Conservation (phyloP, 768 basidiomycete genomes). For the Tephrocybe sp. region DNA sequence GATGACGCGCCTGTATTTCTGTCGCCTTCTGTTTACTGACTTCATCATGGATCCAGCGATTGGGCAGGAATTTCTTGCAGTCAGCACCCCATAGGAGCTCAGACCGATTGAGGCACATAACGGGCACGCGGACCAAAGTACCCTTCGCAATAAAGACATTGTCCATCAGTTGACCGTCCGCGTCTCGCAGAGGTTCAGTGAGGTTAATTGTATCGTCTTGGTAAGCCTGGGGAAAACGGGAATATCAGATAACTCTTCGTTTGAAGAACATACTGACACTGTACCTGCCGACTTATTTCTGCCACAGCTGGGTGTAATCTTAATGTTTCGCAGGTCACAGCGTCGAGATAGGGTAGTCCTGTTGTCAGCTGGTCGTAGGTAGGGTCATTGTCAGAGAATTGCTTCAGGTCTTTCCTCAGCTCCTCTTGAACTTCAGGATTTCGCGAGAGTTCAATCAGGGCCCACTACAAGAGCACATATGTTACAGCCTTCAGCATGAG, state of each 20-base stretch:
- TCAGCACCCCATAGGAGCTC: conserved; percentile 43
- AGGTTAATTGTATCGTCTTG: conserved; percentile 2
- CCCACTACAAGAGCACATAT: conserved; percentile 26
- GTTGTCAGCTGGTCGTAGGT: conserved; percentile 10
- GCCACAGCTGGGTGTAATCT: background rate
- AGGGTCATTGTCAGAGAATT: conserved; percentile 3
- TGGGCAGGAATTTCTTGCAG: conserved; percentile 42
- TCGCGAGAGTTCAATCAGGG: conserved; percentile 33
- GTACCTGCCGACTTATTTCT: background rate
- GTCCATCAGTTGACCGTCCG: conserved; percentile 26
- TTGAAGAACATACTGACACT: no score
- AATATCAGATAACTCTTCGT: no score
- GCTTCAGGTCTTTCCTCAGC: conserved; percentile 30
- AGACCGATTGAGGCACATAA: conserved; percentile 39
- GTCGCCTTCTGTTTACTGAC: conserved; percentile 21
- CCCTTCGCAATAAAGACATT: conserved; percentile 37
- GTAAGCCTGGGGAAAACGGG: background rate
- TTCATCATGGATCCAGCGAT: conserved; percentile 38
- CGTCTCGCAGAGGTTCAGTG: conserved; percentile 24
- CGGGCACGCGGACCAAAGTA: conserved; percentile 35
- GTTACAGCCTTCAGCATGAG: background rate
- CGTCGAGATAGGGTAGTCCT: no score
- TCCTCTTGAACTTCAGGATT: conserved; percentile 28
- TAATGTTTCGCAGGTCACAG: background rate
- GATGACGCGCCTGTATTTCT: conserved; percentile 35